Evolutionary conservation across 1,139 yeast species (phyloP).

Genomic region (Hansenula anomala): DNA sequence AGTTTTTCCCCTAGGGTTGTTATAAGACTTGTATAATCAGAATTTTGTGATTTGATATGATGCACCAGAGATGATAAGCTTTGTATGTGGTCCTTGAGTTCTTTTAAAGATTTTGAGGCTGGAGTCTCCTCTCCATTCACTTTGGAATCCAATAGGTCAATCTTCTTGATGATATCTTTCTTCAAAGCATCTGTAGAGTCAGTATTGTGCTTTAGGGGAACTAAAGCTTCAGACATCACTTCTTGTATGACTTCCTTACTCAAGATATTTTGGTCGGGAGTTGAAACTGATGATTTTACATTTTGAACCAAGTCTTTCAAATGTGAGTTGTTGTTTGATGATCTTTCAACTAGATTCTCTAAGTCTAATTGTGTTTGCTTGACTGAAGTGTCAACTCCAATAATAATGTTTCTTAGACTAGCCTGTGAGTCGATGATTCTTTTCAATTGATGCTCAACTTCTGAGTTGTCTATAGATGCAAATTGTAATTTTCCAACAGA

Average conservation of each 20-base stretch:
- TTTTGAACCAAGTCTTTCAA: slow-evolving; percentile 27
- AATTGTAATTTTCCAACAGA: slow-evolving; percentile 23
- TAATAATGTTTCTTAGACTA: slow-evolving; percentile 23
- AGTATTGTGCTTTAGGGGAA: no score
- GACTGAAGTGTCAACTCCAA: slow-evolving; percentile 30
- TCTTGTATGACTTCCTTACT: no score
- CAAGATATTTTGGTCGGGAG: not conserved
- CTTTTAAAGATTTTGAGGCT: no score
- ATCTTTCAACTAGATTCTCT: slow-evolving; percentile 33
- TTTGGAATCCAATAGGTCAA: no score
- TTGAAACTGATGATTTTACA: slow-evolving; percentile 4
- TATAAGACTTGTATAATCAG: no score
- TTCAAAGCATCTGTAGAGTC: not conserved
- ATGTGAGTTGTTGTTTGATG: slow-evolving; percentile 38
- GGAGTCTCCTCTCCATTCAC: no score
- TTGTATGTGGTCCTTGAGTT: no score
- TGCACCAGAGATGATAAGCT: no score
- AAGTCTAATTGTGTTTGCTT: slow-evolving; percentile 35
- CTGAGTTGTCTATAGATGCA: slow-evolving; percentile 18
- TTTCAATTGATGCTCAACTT: slow-evolving; percentile 25
- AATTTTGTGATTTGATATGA: no score
- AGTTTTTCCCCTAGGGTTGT: not conserved
- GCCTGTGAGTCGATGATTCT: slow-evolving; percentile 26
- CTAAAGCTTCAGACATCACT: no score
- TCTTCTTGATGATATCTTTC: no score